Base-by-base conservation (phyloP, 2,329 filamentous ascomycete genomes). In the Diplodia corticola region DNA sequence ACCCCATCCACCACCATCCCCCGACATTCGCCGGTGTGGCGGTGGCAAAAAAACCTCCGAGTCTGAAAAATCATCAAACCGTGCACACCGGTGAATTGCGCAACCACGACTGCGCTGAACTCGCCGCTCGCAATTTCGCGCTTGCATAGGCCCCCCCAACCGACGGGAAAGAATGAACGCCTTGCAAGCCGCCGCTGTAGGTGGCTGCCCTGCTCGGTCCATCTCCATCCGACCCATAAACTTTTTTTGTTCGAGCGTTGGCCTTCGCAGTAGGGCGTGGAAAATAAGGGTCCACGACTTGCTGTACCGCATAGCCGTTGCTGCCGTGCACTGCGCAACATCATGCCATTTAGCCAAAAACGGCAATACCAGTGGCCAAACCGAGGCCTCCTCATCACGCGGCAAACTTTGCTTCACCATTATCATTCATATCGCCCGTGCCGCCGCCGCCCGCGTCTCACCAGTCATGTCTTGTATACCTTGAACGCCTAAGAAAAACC, bases 31-130 rank as follows among this genome's bases (percentile, higher is more conserved):
- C 33, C 53, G 33, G 53, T 4, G 53, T 57, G 53, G 53, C 53
- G 53, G 53, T 57, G 53, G 53, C 53, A 17, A 57, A 33, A 33
- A n/a, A n/a, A n/a, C n/a, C n/a, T n/a, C n/a, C n/a, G n/a, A n/a
- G 3, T n/a, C 17, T 15, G 24, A 37, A 37, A 54, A 33, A 54
- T 5, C 37, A 57, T 54, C 37, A 44, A 44, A n/a, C n/a, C 37
- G 37, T 7, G 37, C 17, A n/a, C 37, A 44, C 37, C 37, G 37
- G 37, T 40, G 5, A n/a, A n/a, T 40, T n/a, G 12, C 35, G 35
- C 35, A 37, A 37, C 9, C 35, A 37, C 4, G 4, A 15, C 5
- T 17, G 17, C 37, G 4, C 28, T 40, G 5, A 7, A 9, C 37
- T 3, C 9, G 37, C n/a, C 37, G 37, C 37, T 44, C 37, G 37